Conservation (phyloP, 768 basidiomycete genomes). For the Lentinula sp. region DNA sequence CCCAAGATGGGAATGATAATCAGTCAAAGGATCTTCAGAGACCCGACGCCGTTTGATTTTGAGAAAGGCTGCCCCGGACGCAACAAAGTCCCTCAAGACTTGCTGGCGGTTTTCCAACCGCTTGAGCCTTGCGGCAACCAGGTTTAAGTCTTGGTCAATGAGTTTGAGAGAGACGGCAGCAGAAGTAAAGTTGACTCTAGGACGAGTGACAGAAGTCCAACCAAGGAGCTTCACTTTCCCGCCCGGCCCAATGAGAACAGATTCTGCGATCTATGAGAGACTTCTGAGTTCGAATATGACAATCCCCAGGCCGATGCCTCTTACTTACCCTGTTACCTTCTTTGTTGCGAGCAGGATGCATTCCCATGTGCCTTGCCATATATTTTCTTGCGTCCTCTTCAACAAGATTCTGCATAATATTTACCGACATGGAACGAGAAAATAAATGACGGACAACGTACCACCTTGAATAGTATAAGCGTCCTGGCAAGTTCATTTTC, state of each 20-base stretch:
- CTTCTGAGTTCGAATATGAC: neutral
- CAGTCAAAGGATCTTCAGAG: neutral
- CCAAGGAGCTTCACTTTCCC: conserved; percentile 3
- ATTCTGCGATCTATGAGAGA: neutral
- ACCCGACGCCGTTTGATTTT: neutral
- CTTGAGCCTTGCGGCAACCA: neutral
- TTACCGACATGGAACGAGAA: too few relatives aligned
- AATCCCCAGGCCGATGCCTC: neutral
- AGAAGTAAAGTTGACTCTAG: neutral
- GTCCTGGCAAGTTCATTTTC: neutral
- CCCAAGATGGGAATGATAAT: neutral
- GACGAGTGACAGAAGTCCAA: neutral
- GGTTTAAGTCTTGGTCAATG: neutral
- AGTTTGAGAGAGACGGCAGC: neutral
- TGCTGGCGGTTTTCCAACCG: neutral
- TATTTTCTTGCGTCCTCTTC: conserved; percentile 1
- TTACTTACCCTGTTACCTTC: neutral
- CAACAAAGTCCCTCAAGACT: neutral
- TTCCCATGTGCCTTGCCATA: conserved; percentile 1
- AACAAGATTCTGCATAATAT: neutral
- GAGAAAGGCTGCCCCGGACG: neutral
- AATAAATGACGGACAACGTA: neutral
- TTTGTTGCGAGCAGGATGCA: conserved; percentile 1
- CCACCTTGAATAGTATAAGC: neutral
- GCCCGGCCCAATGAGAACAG: neutral